These are phyloP conservation scores for Aureobasidium subglaciale DNA, from an alignment of 2,329 filamentous ascomycete species.

Conservation along the genomic window DNA sequence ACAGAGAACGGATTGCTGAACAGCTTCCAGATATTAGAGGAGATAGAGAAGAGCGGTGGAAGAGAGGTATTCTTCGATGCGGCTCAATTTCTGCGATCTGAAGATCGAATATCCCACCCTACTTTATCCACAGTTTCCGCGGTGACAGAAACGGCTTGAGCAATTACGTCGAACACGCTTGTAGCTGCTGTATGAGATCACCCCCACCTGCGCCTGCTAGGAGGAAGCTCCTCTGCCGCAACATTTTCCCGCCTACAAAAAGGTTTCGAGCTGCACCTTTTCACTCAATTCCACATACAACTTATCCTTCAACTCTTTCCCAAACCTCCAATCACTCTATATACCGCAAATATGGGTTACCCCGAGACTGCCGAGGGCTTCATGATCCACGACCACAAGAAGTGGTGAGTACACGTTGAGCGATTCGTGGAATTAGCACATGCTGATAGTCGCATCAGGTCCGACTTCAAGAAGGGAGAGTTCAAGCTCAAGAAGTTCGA, in stretches of 20 bases:
- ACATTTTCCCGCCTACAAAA: conserved; percentile 11
- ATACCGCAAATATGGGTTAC: conserved; percentile 39
- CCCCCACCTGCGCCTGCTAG: not conserved
- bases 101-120: not conserved
- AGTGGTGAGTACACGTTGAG: conserved; percentile 37
- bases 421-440: conserved; percentile 27
- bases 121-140: not conserved
- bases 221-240: conserved; percentile 1
- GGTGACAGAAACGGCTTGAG: conserved; percentile 10
- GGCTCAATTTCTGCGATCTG: not conserved
- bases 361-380: conserved; percentile 46
- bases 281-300: not conserved
- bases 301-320: not conserved
- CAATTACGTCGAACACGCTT: conserved; percentile 11
- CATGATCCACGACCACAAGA: conserved; percentile 49
- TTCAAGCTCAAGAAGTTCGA: conserved; percentile 81
- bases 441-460: conserved; percentile 6
- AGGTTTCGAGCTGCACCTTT: not conserved
- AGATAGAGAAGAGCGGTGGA: not conserved
- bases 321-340: conserved; percentile 3
- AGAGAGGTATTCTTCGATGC: not conserved
- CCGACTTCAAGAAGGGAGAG: conserved; percentile 33
- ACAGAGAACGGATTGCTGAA: not conserved
- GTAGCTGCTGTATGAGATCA: conserved; percentile 13
- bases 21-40: not conserved